Base-by-base conservation (phyloP, 805 yeast species). In the Saccharomyces eubayanus region DNA sequence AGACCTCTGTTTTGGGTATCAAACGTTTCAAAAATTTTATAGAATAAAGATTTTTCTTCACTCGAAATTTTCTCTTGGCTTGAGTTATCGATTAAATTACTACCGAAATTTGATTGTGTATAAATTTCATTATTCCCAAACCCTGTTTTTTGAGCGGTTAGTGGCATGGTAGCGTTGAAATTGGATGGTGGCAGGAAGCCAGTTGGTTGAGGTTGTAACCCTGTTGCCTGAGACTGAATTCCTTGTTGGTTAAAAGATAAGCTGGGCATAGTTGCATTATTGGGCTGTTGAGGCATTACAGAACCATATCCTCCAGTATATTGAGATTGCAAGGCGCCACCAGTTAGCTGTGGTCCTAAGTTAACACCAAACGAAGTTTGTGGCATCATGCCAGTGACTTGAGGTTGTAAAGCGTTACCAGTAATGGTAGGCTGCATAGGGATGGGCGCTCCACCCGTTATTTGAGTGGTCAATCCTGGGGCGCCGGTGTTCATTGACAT, bases 11-110 rank as follows among this genome's bases (percentile, higher is more conserved):
- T 77, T 45, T 74, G 64, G 14, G 81, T 74, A 64, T 91, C 97
- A 89, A 96, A 92, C 45, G 94, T 90, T 53, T 78, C 79, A 72
- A 94, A 92, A 55, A 92, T 88, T 50, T 85, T 87, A 63, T 87
- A 95, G 72, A 91, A 92, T 54, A 89, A 82, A 53, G 77, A 77
- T 66, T 89, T 91, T 66, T 92, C 98, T 62, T 88, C 89, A 62
- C 87, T 86, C 50, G 95, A 84, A 61, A 92, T 89, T 27, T 86
- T 85, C 55, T 85, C 83, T 16, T 81, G 77, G 48, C 69, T 67
- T 51, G 72, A 73, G 48, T 71, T 69, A 50, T 72, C 74, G 51
- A 72, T 65, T 53, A 66, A 68, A 47, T 70, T 58, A 53, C 69
- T 64, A 12, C 65, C 66, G 56, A 73, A 63, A 41, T 63, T 72